A percentile compares a stretch with the other conserved stretches of the same genome.
Conservation (phyloP, 306 rosid genomes). For the Aeschynomene evenia region DNA sequence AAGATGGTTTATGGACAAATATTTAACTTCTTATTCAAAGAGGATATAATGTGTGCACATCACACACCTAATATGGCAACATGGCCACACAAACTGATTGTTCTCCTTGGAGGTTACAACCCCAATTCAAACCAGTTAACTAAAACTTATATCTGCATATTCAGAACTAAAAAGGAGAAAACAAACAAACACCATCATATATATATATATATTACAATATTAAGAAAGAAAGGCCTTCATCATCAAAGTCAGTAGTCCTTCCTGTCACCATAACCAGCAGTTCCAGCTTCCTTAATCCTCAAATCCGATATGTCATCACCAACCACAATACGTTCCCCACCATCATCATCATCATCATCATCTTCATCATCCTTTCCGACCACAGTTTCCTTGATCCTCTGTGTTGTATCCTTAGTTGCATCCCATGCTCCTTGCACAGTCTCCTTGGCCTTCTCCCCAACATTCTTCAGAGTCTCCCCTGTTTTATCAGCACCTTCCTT, state of each 20-base stretch:
- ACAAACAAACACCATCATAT: not conserved
- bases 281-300: conserved; percentile 32
- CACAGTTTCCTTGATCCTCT: conserved; percentile 61
- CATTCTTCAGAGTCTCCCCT: conserved; percentile 35
- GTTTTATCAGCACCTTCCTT: conserved; percentile 29
- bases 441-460: conserved; percentile 46
- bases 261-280: conserved; percentile 24
- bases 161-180: not conserved
- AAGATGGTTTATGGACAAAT: too few relatives aligned
- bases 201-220: too few relatives aligned
- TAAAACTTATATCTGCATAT: not conserved
- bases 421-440: conserved; percentile 39
- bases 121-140: not conserved
- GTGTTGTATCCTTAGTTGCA: conserved; percentile 41
- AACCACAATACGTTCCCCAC: not conserved
- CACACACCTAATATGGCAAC: too few relatives aligned
- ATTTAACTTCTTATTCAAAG: not conserved
- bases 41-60: not conserved
- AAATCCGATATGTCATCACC: conserved; percentile 38
- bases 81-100: too few relatives aligned
- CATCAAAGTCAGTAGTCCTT: not conserved
- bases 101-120: too few relatives aligned
- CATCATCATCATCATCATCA: conserved; percentile 11
- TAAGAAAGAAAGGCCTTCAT: not conserved
- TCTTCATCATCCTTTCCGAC: conserved; percentile 50